These are phyloP conservation scores for Fallopia convolvulus DNA, from an alignment of 148 eudicot species.

Conservation along the genomic window DNA sequence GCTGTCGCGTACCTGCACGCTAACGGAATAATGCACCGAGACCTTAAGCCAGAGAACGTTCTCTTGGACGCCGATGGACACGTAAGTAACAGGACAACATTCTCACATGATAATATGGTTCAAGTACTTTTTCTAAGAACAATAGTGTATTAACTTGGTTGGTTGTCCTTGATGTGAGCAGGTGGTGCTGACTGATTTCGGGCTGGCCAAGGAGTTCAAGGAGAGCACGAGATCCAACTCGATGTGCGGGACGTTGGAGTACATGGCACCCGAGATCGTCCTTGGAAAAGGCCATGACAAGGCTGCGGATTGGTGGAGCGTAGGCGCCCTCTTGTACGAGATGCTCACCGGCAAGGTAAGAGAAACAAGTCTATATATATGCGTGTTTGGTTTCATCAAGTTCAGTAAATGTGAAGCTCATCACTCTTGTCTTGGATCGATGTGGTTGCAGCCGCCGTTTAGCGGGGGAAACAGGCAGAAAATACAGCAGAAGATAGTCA, in stretches of 20 bases:
- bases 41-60: constrained; percentile 54
- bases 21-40: constrained; percentile 46
- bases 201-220: constrained; percentile 43
- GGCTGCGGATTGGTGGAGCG: constrained; percentile 57
- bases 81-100: constrained; percentile 13
- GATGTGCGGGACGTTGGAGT: constrained; percentile 45
- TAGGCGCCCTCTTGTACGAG: constrained; percentile 42
- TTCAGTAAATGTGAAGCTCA: neutral
- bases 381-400: neutral
- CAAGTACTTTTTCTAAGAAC: too few species aligned
- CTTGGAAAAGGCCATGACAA: constrained; percentile 46
- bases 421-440: neutral
- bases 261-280: constrained; percentile 51
- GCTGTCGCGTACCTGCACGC: constrained; percentile 39
- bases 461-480: constrained; percentile 57
- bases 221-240: constrained; percentile 36
- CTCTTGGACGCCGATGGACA: constrained; percentile 49
- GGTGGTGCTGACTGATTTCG: constrained; percentile 49
- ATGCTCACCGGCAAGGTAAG: constrained; percentile 52
- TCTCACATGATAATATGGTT: too few species aligned
- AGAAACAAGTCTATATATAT: neutral
- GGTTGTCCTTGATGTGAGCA: constrained; percentile 1
- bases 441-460: constrained; percentile 69
- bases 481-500: constrained; percentile 71
- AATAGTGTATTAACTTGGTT: neutral